Conservation (phyloP, 73 alveolate species). For the Tetrahymena malaccensis region DNA sequence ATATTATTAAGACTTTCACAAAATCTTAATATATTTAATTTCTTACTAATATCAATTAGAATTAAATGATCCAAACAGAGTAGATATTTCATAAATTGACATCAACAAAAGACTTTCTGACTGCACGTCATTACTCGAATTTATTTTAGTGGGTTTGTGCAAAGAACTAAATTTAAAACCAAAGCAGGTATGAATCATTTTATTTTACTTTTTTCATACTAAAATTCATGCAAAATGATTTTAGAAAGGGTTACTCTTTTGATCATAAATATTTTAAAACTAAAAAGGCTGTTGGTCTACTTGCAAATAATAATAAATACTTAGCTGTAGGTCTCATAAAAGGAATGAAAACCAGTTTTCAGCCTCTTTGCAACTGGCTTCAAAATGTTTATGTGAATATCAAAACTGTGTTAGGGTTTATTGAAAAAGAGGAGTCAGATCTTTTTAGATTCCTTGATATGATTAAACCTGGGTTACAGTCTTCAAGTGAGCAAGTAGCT, state of each 20-base stretch:
- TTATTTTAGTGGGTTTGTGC: constrained; percentile 10
- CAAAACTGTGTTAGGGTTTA: constrained; percentile 10
- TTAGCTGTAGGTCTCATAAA: constrained; percentile 71
- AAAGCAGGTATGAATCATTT: not conserved
- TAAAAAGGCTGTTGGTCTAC: constrained; percentile 66
- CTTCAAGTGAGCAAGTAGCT: constrained; percentile 55
- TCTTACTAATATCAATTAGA: not conserved
- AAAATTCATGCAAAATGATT: no score
- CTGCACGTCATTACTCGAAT: constrained; percentile 10
- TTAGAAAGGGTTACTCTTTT: not conserved
- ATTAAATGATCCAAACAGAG: not conserved
- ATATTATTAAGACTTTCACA: not conserved
- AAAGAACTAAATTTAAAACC: constrained; percentile 25
- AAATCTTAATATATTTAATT: not conserved
- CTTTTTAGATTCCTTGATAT: constrained; percentile 15
- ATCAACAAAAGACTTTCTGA: constrained; percentile 7
- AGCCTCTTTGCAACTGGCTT: constrained; percentile 64
- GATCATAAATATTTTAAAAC: not conserved
- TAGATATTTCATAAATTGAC: constrained; percentile 2
- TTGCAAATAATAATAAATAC: constrained; percentile 69
- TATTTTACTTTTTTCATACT: no score
- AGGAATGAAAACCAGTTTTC: constrained; percentile 80
- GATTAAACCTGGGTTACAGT: constrained; percentile 62
- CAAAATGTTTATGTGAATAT: constrained; percentile 57
- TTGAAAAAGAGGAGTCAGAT: constrained; percentile 18